Evolutionary conservation across 768 basidiomycete genomes (phyloP), one percentile per base, ranked within the genome.

Genomic region (Tephrocybe sp.): DNA sequence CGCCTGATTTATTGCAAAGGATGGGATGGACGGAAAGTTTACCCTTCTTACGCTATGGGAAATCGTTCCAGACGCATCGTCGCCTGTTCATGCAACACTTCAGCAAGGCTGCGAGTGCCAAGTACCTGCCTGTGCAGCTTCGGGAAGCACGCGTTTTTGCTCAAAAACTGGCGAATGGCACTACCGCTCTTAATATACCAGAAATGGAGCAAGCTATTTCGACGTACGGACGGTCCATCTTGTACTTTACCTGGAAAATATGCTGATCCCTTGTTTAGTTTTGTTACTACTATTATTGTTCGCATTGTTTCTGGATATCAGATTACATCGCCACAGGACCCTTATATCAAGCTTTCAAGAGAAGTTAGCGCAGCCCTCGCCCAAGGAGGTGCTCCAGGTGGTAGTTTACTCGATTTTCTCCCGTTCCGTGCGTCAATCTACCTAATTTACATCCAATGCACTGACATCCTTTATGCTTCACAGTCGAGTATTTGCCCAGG

Each of bases 241-340:
- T 36, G 17, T 36, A 13, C 13, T 17, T 14, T 17, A 3, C 17
- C 35, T 17, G 11, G 4, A 10, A 17, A 3, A 3, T 12, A 14
- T 36, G 13, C 35, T 36, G 35, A 36, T 36, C 4, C 14, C 3
- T 16, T 30, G 20, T 42, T 14, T 33, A 62, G 60, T 11, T 59
- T 55, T 48, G 43, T 59, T 16, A 54, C 55, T 5, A 50, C 46
- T 5, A 51, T 57, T 38, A 52, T 59, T 13, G 45, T 56, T 12
- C 26, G 51, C 16, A 49, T 62, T 26, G 53, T 54, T 4, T 56
- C 43, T 33, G 60, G 60, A 14, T 59, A 60, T 46, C 44, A 53
- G 23, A 50, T 62, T 8, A 46, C 14, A 4, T 39, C 41, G 11
- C 45, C 52, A 6, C 52, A 62, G 17, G 60, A 62, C 33, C 46